A percentile compares a stretch with the other conserved stretches of the same genome.
These are phyloP conservation scores for Penicillium sp. DNA, from an alignment of 2,329 filamentous ascomycete species.

Conservation along the genomic window DNA sequence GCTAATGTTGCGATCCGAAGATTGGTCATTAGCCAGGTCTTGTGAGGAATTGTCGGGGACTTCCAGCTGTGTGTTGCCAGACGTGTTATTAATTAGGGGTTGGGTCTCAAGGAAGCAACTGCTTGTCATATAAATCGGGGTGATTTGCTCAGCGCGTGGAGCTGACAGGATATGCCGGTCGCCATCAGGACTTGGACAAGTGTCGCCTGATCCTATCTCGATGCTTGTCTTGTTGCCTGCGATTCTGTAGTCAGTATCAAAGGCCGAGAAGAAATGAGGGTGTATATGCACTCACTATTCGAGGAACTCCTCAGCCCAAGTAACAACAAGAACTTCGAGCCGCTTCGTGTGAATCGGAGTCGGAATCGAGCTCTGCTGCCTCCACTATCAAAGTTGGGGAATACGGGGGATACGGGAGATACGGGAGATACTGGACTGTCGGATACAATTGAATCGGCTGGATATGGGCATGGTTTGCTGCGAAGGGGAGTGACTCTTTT, in stretches of 20 bases:
- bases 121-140: constrained; percentile 4
- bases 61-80: not conserved
- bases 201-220: constrained; percentile 22
- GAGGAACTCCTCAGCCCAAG: constrained; percentile 40
- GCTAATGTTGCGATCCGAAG: not conserved
- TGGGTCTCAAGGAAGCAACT: constrained; percentile 15
- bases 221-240: constrained; percentile 28
- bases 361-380: constrained; percentile 37
- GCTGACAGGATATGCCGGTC: not conserved
- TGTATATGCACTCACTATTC: constrained; percentile 30
- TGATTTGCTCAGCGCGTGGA: constrained; percentile 5
- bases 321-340: constrained; percentile 46
- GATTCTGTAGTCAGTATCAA: not conserved
- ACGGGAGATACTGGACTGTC: constrained; percentile 36
- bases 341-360: constrained; percentile 41
- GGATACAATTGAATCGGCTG: constrained; percentile 33
- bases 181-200: constrained; percentile 9
- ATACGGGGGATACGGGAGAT: constrained; percentile 35
- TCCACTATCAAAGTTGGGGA: constrained; percentile 26
- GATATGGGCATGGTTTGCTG: constrained; percentile 23
- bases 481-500: constrained; percentile 27
- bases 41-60: not conserved
- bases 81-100: constrained; percentile 14
- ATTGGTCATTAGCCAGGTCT: not conserved
- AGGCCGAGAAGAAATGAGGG: not conserved